Evolutionary conservation across 306 rosid species (phyloP).

Genomic region (Acacia melanoxylon): DNA sequence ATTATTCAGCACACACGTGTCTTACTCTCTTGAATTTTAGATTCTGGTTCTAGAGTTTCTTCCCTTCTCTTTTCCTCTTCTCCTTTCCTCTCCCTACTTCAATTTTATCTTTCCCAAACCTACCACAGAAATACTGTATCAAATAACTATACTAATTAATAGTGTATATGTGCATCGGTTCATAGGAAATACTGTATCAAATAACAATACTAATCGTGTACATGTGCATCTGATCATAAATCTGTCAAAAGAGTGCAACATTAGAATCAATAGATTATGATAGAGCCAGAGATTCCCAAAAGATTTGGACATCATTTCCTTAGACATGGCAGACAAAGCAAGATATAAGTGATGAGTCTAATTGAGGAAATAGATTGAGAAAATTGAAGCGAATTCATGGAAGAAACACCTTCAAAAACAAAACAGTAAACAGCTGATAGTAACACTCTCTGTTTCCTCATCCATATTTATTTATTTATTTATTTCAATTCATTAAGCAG

Average conservation of each 20-base stretch:
- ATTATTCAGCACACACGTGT: not conserved
- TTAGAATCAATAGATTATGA: not conserved
- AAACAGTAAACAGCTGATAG: not conserved
- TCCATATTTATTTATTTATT: not conserved
- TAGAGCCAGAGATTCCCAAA: no score
- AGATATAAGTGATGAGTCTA: no score
- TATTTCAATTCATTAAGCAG: not conserved
- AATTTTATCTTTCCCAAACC: not conserved
- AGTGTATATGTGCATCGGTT: no score
- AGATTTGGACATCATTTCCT: no score
- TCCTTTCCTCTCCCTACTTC: not conserved
- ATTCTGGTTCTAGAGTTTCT: no score
- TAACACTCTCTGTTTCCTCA: not conserved
- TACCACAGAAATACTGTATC: not conserved
- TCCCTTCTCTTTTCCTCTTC: no score
- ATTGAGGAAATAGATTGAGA: constrained; percentile 14
- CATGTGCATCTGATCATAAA: not conserved
- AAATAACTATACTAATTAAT: no score
- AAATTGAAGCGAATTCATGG: not conserved
- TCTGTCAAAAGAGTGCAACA: not conserved
- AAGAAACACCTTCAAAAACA: not conserved
- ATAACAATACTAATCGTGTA: not conserved
- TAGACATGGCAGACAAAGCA: no score
- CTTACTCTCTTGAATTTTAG: not conserved
- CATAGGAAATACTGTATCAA: not conserved